Evolutionary conservation across 805 yeast genomes (phyloP), one percentile per base, ranked within the genome.

Genomic region (Pichia exigua): DNA sequence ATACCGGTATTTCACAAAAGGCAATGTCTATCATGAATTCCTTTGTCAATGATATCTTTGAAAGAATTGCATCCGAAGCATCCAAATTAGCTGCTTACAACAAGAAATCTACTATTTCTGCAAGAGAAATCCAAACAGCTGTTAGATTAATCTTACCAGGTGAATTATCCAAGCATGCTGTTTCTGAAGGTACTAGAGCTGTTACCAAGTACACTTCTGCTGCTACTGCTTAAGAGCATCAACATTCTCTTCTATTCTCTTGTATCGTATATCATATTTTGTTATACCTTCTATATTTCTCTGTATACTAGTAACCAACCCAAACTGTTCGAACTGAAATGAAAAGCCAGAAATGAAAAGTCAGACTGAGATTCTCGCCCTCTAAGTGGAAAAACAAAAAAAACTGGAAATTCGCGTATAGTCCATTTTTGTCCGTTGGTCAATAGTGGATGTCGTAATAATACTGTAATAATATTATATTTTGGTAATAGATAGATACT

Each of bases 21-120:
- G 96, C 98, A 60, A 91, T 92, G 96, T 89, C 96, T 61, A 92
- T 92, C 74, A 85, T 91, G 92, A 92, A 92, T 87, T 92, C 97
- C 44, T 92, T 92, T 66, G 97, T 92, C 65, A 91, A 90, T 78
- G 97, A 92, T 76, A 88, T 91, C 71, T 92, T 91, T 71, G 97
- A 91, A 81, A 91, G 98, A 81, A 87, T 91, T 66, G 97, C 97
- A 65, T 76, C 92, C 65, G 97, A 91, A 79, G 97, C 97, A 65
- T 91, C 97, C 62, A 91, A 91, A 78, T 84, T 92, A 67, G 97
- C 97, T 76, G 96, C 96, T 70, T 91, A 91, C 86, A 91, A 91
- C 88, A 90, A 90, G 82, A 91, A 90, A 78, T 88, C 96, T 55
- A 91, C 98, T 65, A 91, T 92, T 69, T 88, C 97, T 61, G 95